Base-by-base conservation (phyloP, 306 rosid genomes). In the Rosa multiflora region DNA sequence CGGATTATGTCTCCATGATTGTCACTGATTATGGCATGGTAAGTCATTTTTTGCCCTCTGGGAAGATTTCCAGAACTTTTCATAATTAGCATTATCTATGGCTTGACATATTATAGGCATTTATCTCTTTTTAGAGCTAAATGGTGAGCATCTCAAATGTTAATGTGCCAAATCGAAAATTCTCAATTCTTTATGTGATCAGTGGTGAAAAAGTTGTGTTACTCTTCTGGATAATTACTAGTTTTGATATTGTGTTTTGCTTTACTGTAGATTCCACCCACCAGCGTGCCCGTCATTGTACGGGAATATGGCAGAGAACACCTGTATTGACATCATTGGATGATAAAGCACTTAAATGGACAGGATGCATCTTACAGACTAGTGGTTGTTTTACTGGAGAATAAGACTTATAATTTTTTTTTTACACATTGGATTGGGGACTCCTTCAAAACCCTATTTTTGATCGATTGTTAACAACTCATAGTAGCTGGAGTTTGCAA, bases 11-110 rank as follows among this genome's bases (percentile, higher is more conserved):
- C 82, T 89, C 98, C 12, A 85, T 88, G 83, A 94, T 94, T 72
- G 82, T 94, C 76, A 89, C 98, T 21, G 98, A 94, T 82, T 86
- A 92, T 82, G 98, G 98, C 91, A 90, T 90, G 97, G 98, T 94
- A 86, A 86, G 89, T 39, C 29, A 55, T 74, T 23, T 37, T 23
- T 74, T 5, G 23, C 68, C 51, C 23, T 6, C 17, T 26, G 29
- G 42, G 44, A 55, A 59, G 44, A 21, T 59, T 59, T 75, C 14
- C 12, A 6, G 20, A 29, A 64, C 5, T 29, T 72, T 5, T 72
- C 21, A 32, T 72, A 15, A 17, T 2, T 72, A 51, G 11, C 20
- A 72, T 23, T 23, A 49, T 72, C 9, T 26, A 7, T 14, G 26
- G 14, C 7, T 72, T 35, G 48, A 20, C 20, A 48, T 71, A 29